A percentile compares a stretch with the other conserved stretches of the same genome.
Evolutionary conservation across 139 green algal genomes (phyloP).

Genomic region (Cymbomonas tetramitiformis): DNA sequence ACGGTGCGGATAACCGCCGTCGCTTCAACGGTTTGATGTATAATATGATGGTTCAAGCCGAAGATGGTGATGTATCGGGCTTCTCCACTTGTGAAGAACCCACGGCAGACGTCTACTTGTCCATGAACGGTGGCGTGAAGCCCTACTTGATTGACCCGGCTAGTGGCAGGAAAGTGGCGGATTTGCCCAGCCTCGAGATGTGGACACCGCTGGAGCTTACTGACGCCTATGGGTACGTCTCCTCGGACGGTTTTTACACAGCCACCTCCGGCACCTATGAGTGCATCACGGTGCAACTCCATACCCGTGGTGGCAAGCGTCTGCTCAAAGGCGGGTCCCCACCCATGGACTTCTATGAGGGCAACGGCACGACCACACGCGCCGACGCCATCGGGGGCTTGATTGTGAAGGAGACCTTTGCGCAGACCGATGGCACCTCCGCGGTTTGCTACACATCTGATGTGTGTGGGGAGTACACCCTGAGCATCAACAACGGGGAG

Average conservation of each 20-base stretch:
- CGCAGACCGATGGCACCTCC: neutral
- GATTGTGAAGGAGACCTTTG: neutral
- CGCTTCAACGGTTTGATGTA: too few relatives aligned
- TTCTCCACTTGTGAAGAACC: too few relatives aligned
- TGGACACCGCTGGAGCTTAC: too few relatives aligned
- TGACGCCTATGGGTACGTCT: too few relatives aligned
- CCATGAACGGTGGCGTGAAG: too few relatives aligned
- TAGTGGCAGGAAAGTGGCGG: too few relatives aligned
- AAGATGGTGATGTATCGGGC: too few relatives aligned
- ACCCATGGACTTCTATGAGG: neutral
- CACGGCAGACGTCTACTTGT: too few relatives aligned
- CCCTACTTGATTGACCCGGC: too few relatives aligned
- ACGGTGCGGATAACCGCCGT: too few relatives aligned
- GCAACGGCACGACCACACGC: neutral
- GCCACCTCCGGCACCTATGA: neutral
- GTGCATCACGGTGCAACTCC: neutral
- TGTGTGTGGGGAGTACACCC: neutral
- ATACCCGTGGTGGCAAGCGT: neutral
- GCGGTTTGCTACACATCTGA: neutral
- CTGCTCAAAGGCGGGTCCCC: neutral
- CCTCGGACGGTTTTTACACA: neutral
- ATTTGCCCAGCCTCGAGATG: too few relatives aligned
- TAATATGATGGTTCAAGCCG: too few relatives aligned
- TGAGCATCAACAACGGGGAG: neutral
- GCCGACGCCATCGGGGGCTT: neutral